Base-by-base conservation (phyloP, 2,329 filamentous ascomycete species). In the Colletotrichum sp. region DNA sequence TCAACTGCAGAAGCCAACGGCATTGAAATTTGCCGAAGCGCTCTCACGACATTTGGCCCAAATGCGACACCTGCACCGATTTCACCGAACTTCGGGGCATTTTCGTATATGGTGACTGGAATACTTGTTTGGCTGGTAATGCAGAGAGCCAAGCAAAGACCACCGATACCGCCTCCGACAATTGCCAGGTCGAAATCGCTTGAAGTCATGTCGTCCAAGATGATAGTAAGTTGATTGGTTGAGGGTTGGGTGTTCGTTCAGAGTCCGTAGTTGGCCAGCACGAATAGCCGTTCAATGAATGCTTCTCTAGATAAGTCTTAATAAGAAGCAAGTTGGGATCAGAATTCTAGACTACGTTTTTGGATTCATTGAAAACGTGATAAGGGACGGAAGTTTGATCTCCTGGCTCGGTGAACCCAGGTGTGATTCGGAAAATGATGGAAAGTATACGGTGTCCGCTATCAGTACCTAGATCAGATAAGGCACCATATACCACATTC, bases 141-240 rank as follows among this genome's bases (percentile, higher is more conserved):
- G 81, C 0, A 90, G 84, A 89, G 82, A 3, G 88, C 88, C 1
- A 90, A 84, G 24, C 86, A 84, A 7, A 90, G 79, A 10, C 89
- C 89, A 4, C 86, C 89, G 74, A 87, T 90, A 80, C 85, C 91
- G 69, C 83, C 90, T 78, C 85, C 91, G 24, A 90, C 80, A 44
- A 91, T 87, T 70, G 88, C 89, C 60, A 90, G 78, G 4, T 24
- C 32, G 36, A 71, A 52, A 5, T 71, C 55, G 55, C 24, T 16
- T 59, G 24, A 59, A 18, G 55, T 59, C 55, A 59, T 59, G 15
- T 28, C 24, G 55, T 26, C 26, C 24, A 59, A 59, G 15, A 24
- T 59, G 9, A 16, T 59, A 15, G 55, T 26, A 1, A 1, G 15
- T 16, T 59, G 55, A 0, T 9, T 8, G 55, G 13, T 26, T 59